Conservation (phyloP, 1,284 basidiomycete genomes). For the Coriolopsis trogii region DNA sequence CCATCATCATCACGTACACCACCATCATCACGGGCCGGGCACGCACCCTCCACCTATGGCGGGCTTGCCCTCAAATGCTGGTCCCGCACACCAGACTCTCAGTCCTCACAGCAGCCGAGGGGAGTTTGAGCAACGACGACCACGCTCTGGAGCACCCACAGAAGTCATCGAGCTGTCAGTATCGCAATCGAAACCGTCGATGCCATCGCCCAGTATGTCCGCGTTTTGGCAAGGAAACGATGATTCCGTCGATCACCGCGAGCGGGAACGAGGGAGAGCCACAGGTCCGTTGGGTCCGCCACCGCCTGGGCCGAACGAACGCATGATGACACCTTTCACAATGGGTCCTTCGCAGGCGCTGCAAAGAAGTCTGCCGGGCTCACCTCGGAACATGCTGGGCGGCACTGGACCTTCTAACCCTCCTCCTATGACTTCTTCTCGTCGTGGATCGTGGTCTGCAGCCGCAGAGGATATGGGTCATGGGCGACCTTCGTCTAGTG, state of each 20-base stretch:
- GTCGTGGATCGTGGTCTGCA: slow-evolving; percentile 36
- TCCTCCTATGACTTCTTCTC: slow-evolving; percentile 30
- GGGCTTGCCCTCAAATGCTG: slow-evolving; percentile 14
- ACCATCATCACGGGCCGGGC: slow-evolving; percentile 41
- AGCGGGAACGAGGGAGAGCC: slow-evolving; percentile 22
- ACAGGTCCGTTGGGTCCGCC: slow-evolving; percentile 32
- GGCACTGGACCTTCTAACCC: slow-evolving; percentile 23
- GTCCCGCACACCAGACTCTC: slow-evolving; percentile 10
- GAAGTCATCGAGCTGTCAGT: slow-evolving; percentile 53
- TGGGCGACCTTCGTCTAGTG: slow-evolving; percentile 12
- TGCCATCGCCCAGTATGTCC: slow-evolving; percentile 23
- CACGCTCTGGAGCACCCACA: slow-evolving; percentile 39
- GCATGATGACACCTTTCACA: slow-evolving; percentile 48
- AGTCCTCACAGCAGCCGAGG: slow-evolving; percentile 29
- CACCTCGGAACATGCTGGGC: slow-evolving; percentile 21
- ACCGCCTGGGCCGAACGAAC: slow-evolving; percentile 41
- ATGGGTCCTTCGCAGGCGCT: slow-evolving; percentile 50
- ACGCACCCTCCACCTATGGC: slow-evolving; percentile 27
- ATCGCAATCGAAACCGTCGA: slow-evolving; percentile 23
- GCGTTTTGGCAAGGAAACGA: slow-evolving; percentile 28
- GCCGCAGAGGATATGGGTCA: slow-evolving; percentile 26
- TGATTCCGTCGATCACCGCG: slow-evolving; percentile 12
- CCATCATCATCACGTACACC: slow-evolving; percentile 48
- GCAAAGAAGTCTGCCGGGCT: slow-evolving; percentile 29
- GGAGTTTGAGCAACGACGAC: slow-evolving; percentile 34